These are phyloP conservation scores for Deuterostichococcus epilithicus DNA, from an alignment of 139 green algal genomes.

Conservation along the genomic window DNA sequence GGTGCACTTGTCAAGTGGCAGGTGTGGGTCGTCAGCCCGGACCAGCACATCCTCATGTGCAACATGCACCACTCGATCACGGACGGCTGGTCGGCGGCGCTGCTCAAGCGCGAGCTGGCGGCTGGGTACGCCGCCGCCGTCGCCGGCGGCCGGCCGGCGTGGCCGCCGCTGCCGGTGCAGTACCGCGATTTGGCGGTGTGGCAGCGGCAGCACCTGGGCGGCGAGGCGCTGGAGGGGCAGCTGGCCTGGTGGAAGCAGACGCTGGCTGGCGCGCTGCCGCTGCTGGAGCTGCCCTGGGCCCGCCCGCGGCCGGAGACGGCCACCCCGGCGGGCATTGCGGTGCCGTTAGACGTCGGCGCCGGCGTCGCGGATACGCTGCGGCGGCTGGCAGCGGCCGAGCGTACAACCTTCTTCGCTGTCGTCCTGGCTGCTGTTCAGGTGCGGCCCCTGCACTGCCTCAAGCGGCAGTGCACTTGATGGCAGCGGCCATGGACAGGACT, in stretches of 20 bases:
- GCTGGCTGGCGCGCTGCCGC: background rate
- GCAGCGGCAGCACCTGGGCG: background rate
- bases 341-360: background rate
- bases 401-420: background rate
- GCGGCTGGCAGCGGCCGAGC: background rate
- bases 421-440: background rate
- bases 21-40: background rate
- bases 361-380: background rate
- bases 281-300: background rate
- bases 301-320: background rate
- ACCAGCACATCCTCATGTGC: background rate
- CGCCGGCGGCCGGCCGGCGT: background rate
- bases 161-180: background rate
- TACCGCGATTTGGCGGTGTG: background rate
- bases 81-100: background rate
- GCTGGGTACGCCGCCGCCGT: background rate
- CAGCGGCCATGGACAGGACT: no score
- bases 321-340: background rate
- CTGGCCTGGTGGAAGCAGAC: background rate
- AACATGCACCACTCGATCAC: conserved; percentile 4
- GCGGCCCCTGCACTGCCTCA: background rate
- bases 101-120: background rate
- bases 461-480: no score
- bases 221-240: background rate
- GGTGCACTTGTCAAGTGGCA: background rate